Evolutionary conservation across 2,329 filamentous ascomycete species (phyloP).

Genomic region (Colletotrichum truncatum): DNA sequence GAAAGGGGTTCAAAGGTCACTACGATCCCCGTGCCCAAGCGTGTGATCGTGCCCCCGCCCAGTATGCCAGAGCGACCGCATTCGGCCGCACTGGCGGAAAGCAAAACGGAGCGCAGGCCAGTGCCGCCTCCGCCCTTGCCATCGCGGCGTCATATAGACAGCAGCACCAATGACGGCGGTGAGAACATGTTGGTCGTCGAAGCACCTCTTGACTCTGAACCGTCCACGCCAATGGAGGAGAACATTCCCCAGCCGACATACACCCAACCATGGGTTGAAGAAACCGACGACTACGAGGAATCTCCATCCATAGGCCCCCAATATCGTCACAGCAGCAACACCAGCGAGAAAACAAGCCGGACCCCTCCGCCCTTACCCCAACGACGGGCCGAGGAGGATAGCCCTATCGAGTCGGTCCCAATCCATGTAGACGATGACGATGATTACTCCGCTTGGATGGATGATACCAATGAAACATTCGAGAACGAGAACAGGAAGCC

Average conservation of each 20-base stretch:
- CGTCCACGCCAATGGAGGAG: constrained; percentile 58
- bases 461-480: constrained; percentile 4
- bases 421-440: constrained; percentile 38
- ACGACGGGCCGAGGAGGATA: constrained; percentile 9
- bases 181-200: constrained; percentile 72
- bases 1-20: constrained; percentile 68
- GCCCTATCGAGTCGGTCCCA: constrained; percentile 31
- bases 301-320: background rate
- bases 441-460: constrained; percentile 48
- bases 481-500: constrained; percentile 8
- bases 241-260: constrained; percentile 8
- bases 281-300: constrained; percentile 1
- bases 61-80: constrained; percentile 28
- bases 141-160: constrained; percentile 48
- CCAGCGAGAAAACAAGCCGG: constrained; percentile 20
- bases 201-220: constrained; percentile 71
- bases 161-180: constrained; percentile 43
- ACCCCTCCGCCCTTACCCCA: constrained; percentile 17
- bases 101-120: constrained; percentile 37
- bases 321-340: background rate
- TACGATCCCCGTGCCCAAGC: constrained; percentile 66
- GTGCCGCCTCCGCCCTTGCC: constrained; percentile 59
- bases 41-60: constrained; percentile 66
- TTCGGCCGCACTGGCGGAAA: constrained; percentile 16
- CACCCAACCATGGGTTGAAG: constrained; percentile 22